Percentiles rank a stretch among this genome's conserved stretches.
These are phyloP conservation scores for Lachancea mirantina DNA, from an alignment of 805 yeast genomes.

Conservation along the genomic window DNA sequence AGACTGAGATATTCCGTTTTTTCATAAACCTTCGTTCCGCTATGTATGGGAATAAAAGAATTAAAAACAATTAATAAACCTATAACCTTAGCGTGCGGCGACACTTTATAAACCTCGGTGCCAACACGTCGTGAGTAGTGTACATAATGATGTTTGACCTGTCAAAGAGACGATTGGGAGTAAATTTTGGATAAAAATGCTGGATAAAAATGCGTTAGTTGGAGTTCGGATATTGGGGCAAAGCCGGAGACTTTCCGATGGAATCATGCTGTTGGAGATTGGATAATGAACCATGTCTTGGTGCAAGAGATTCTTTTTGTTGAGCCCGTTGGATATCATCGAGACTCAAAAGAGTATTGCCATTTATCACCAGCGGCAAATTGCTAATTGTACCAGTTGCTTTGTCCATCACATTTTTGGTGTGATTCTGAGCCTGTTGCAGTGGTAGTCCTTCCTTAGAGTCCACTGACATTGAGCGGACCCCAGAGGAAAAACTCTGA, in stretches of 20 bases:
- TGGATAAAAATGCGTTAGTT: slow-evolving; percentile 2
- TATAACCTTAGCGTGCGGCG: not conserved
- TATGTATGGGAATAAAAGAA: too few species aligned
- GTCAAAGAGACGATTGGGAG: too few species aligned
- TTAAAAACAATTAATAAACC: slow-evolving; percentile 1
- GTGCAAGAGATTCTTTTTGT: slow-evolving; percentile 1
- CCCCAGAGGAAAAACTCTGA: not conserved
- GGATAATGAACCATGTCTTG: slow-evolving; percentile 1
- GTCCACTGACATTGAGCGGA: too few species aligned
- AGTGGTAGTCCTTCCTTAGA: too few species aligned
- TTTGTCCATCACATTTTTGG: slow-evolving; percentile 6
- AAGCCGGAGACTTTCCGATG: slow-evolving; percentile 1
- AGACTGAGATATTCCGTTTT: too few species aligned
- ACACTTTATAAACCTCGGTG: slow-evolving; percentile 1
- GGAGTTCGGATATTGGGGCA: slow-evolving; percentile 12
- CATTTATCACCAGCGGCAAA: slow-evolving; percentile 14
- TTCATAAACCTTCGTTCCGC: too few species aligned
- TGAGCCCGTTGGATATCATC: slow-evolving; percentile 6
- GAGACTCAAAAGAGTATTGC: slow-evolving; percentile 10
- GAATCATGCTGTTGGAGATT: slow-evolving; percentile 1
- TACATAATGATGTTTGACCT: too few species aligned
- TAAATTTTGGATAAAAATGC: too few species aligned
- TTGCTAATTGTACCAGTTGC: slow-evolving; percentile 16
- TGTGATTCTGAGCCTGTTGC: not conserved
- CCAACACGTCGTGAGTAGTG: too few species aligned